phyloP scores from a whole-genome alignment of 805 yeast species.

The Saturnispora besseyi region DNA sequence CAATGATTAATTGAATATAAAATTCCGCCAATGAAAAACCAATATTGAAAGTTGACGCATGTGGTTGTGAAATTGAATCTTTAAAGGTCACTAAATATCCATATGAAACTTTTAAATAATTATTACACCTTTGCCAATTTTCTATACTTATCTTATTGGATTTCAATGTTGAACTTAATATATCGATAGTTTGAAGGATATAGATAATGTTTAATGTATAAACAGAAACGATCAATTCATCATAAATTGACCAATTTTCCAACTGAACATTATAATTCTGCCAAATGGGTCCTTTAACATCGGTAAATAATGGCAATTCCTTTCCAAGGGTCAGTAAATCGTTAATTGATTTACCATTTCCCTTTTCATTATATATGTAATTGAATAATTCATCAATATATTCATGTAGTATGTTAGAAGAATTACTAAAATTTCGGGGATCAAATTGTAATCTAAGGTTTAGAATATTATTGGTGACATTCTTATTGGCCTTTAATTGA shows the following conservation, averaged over 20 bases:
- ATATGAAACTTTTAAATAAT: conserved; percentile 18
- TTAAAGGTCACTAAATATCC: conserved; percentile 15
- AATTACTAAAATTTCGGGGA: conserved; percentile 17
- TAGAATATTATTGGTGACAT: conserved; percentile 10
- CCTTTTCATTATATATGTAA: conserved; percentile 1
- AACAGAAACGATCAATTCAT: conserved; percentile 19
- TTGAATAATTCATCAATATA: conserved; percentile 19
- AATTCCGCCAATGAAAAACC: conserved; percentile 15
- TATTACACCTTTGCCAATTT: conserved; percentile 19
- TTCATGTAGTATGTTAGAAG: conserved; percentile 18
- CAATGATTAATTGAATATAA: conserved; percentile 18
- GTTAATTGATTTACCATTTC: conserved; percentile 9
- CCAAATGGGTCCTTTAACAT: conserved; percentile 11
- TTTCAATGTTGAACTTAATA: conserved; percentile 9
- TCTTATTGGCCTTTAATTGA: not conserved
- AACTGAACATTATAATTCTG: conserved; percentile 5
- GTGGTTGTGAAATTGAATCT: conserved; percentile 5
- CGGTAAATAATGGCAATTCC: not conserved
- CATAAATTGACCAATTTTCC: conserved; percentile 11
- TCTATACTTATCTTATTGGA: conserved; percentile 7
- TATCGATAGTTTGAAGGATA: conserved; percentile 13
- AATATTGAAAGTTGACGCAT: conserved; percentile 6
- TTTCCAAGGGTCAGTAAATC: conserved; percentile 3
- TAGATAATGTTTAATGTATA: conserved; percentile 16
- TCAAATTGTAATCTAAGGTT: conserved; percentile 15